Base-by-base conservation (phyloP, 2,329 filamentous ascomycete species). In the Bretziella fagacearum region DNA sequence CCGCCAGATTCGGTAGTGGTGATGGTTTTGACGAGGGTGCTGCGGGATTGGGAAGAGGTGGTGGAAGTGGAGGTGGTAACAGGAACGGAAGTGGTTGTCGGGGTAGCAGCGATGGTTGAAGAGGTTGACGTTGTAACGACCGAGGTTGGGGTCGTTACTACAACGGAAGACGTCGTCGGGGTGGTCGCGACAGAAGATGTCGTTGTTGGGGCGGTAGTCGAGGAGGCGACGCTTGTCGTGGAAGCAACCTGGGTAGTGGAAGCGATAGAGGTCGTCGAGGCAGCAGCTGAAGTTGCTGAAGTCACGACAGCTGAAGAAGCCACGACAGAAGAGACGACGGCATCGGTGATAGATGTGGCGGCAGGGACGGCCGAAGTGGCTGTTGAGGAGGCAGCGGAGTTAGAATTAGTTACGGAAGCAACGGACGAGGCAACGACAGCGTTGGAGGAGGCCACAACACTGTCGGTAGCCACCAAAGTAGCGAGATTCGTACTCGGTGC, bases 21-120 rank as follows among this genome's bases (percentile, higher is more conserved):
- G 27, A 58, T 48, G 22, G 53, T 54, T 10, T 51, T 46, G 17
- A 55, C 45, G 18, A 58, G 47, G 5, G 56, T 56, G 40, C 51
- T 55, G 10, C 10, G 32, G 7, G 35, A 46, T 23, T 15, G 39
- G 20, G 32, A 36, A 11, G 29, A 26, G 2, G 23, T 40, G 11
- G 15, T 27, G n/a, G 15, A 17, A 18, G 20, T 48, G 22, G 33
- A 46, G 27, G 55, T 48, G 17, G 51, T 26, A 3, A 48, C 30
- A 41, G 55, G 35, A 13, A 10, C 35, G 6, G 47, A 15, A n/a
- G 33, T 25, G 3, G 52, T 49, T 3, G 54, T 51, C 0, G 55
- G 52, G 3, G 50, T 25, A 4, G 45, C 18, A 29, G 51, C 40
- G 13, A 48, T 50, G 10, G 52, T 45, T 6, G 50, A 40, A 20